phyloP scores from a whole-genome alignment of 83 land plant species.

The Diphasiastrum complanatum region DNA sequence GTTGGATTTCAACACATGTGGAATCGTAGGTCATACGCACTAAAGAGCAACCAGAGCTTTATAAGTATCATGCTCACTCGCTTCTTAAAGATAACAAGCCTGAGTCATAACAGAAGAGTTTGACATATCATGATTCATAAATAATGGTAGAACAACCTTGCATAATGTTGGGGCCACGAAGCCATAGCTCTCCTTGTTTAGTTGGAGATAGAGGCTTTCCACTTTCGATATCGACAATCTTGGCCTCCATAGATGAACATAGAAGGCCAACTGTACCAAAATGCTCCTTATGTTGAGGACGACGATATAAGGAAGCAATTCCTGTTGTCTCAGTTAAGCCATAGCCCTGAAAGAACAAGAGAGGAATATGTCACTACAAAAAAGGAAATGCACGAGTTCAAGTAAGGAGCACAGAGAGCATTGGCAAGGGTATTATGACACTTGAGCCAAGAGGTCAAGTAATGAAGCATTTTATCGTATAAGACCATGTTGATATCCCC shows the following conservation, averaged over 20 bases:
- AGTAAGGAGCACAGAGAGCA: not conserved
- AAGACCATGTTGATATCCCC: not conserved
- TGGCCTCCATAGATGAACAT: slow-evolving; percentile 15
- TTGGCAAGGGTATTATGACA: not conserved
- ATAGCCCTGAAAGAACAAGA: slow-evolving; percentile 58
- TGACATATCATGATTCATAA: too few relatives aligned
- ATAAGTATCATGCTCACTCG: too few relatives aligned
- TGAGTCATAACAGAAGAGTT: too few relatives aligned
- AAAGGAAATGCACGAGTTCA: not conserved
- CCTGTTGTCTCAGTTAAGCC: slow-evolving; percentile 81
- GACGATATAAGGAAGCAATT: slow-evolving; percentile 32
- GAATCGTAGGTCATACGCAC: too few relatives aligned
- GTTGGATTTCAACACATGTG: too few relatives aligned
- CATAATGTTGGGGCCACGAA: slow-evolving; percentile 30
- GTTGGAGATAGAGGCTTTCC: slow-evolving; percentile 27
- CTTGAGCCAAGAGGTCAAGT: not conserved
- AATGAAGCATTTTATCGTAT: not conserved
- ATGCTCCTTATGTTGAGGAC: slow-evolving; percentile 16
- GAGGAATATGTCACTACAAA: not conserved
- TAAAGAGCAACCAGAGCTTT: too few relatives aligned
- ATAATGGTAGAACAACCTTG: too few relatives aligned
- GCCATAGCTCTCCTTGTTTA: slow-evolving; percentile 28
- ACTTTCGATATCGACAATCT: not conserved
- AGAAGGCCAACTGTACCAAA: slow-evolving; percentile 70
- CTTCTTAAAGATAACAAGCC: too few relatives aligned